A percentile compares a stretch with the other conserved stretches of the same genome.
Conservation (phyloP, 176 grass and related monocot genomes). For the Elymus sibiricus region DNA sequence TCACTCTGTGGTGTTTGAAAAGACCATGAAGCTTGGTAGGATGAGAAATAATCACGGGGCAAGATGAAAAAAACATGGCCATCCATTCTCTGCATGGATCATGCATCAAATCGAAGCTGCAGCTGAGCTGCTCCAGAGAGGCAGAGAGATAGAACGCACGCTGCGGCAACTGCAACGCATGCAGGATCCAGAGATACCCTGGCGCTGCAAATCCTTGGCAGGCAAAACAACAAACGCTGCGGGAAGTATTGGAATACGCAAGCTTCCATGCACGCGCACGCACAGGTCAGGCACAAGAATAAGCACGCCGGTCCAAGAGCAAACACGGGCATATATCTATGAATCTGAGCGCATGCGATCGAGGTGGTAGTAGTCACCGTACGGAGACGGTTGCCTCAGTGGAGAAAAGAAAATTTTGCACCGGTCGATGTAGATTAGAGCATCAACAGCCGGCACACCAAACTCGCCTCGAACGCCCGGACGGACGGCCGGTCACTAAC, state of each 20-base stretch:
- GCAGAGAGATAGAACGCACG: slow-evolving; percentile 14
- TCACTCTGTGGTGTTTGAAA: not conserved
- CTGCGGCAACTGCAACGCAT: not conserved
- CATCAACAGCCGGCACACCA: no score
- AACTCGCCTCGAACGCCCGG: no score
- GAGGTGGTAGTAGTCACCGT: not conserved
- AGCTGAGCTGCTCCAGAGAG: not conserved
- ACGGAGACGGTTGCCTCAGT: not conserved
- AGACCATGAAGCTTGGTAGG: not conserved
- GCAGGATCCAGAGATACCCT: not conserved
- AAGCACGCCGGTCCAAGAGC: slow-evolving; percentile 18
- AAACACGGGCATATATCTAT: not conserved
- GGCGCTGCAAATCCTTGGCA: not conserved
- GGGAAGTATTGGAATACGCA: not conserved
- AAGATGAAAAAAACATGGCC: not conserved
- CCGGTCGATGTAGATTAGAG: no score
- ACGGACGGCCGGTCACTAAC: no score
- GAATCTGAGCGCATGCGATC: not conserved
- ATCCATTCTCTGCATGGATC: not conserved
- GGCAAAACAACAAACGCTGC: not conserved
- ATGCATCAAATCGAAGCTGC: not conserved
- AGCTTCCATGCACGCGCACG: not conserved
- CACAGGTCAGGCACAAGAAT: not conserved
- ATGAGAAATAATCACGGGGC: not conserved
- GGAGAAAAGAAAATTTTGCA: not conserved